Conservation (phyloP, 2,329 filamentous ascomycete species). For the Raffaelea ambrosiae region DNA sequence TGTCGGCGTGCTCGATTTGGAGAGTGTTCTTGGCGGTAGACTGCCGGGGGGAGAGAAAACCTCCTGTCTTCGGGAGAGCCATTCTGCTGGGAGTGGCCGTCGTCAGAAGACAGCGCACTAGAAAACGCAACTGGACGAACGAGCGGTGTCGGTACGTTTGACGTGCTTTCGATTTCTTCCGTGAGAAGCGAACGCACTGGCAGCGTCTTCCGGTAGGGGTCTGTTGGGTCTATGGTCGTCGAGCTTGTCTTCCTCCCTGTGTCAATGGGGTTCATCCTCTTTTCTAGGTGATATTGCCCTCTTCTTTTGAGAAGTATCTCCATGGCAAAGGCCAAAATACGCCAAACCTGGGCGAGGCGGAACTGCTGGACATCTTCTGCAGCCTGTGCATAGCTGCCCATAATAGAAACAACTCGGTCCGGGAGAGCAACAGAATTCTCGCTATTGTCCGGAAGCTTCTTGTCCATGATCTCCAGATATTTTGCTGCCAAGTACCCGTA, state of each 20-base stretch:
- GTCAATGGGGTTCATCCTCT: conserved; percentile 23
- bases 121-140: conserved; percentile 35
- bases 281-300: conserved; percentile 48
- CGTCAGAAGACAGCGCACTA: neutral
- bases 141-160: conserved; percentile 52
- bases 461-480: conserved; percentile 47
- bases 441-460: conserved; percentile 34
- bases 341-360: conserved; percentile 57
- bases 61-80: conserved; percentile 38
- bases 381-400: conserved; percentile 49
- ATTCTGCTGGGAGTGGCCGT: conserved; percentile 16
- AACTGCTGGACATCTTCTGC: conserved; percentile 49
- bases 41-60: conserved; percentile 41
- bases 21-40: conserved; percentile 23
- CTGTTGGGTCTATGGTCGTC: neutral
- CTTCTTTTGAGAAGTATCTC: conserved; percentile 43
- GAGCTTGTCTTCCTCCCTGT: neutral
- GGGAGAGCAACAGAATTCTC: conserved; percentile 25
- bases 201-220: conserved; percentile 2
- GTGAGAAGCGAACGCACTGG: conserved; percentile 38
- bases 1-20: conserved; percentile 28
- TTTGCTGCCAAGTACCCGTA: conserved; percentile 49
- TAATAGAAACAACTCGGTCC: conserved; percentile 38
- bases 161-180: conserved; percentile 53
- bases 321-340: conserved; percentile 49